Evolutionary conservation across 2,329 filamentous ascomycete genomes (phyloP).

Genomic region (Colletotrichum echinochloae): DNA sequence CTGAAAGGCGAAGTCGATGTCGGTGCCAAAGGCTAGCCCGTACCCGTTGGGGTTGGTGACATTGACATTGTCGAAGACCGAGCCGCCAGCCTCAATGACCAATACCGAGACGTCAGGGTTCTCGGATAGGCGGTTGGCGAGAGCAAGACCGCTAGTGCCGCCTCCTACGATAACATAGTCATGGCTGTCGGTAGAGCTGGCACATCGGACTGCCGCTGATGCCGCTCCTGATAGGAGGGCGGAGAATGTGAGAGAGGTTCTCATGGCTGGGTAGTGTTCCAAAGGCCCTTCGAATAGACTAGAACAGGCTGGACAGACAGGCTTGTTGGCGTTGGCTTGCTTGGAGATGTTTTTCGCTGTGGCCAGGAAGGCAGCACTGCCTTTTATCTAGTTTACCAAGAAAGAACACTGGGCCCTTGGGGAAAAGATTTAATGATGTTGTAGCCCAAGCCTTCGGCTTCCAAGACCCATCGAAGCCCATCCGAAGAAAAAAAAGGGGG

Average conservation of each 20-base stretch:
- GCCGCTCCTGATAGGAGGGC: conserved; percentile 21
- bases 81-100: conserved; percentile 51
- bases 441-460: not conserved
- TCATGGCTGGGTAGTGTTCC: not conserved
- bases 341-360: fast-evolving
- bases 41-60: conserved; percentile 48
- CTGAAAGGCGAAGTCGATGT: conserved; percentile 52
- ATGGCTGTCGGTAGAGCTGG: conserved; percentile 36
- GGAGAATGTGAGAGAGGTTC: conserved; percentile 2
- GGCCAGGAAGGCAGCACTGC: not conserved
- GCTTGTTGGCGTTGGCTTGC: not conserved
- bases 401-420: too few relatives aligned
- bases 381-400: not conserved
- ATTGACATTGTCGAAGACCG: conserved; percentile 50
- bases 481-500: not conserved
- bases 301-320: not conserved
- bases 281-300: too few relatives aligned
- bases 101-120: conserved; percentile 48
- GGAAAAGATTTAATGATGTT: not conserved
- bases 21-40: conserved; percentile 44
- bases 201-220: conserved; percentile 4
- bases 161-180: conserved; percentile 56
- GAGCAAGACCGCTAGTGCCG: conserved; percentile 51
- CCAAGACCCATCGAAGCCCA: not conserved
- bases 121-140: conserved; percentile 53